Evolutionary conservation across 352 stramenopile species (phyloP), one percentile per base, ranked within the genome.

Genomic region (Pythium chondricola): DNA sequence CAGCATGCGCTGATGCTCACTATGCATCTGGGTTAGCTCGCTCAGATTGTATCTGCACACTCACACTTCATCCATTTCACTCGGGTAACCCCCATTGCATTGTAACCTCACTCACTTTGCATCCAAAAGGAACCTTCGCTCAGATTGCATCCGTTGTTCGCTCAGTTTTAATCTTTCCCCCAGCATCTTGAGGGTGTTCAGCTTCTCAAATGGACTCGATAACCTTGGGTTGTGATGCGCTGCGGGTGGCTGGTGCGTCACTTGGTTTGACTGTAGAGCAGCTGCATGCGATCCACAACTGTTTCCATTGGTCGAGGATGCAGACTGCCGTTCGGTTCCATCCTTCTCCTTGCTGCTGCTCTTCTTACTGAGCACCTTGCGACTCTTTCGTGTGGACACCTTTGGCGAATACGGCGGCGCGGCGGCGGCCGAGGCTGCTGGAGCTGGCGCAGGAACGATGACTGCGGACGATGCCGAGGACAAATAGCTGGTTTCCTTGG

Each of bases 131-230:
- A n/a, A n/a, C n/a, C n/a, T n/a, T n/a, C n/a, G n/a, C n/a, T n/a
- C n/a, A n/a, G n/a, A n/a, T n/a, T n/a, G n/a, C n/a, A n/a, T n/a
- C n/a, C n/a, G n/a, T n/a, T n/a, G n/a, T n/a, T n/a, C n/a, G n/a
- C n/a, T n/a, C n/a, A n/a, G n/a, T n/a, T n/a, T n/a, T n/a, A n/a
- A n/a, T n/a, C n/a, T n/a, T n/a, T 89, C 81, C 20, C 89, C 55
- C 10, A 92, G 54, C 42, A 90, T 59, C 65, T 92, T 90, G 26
- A 92, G 63, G 31, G 81, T 92, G 48, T 92, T 90, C 9, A 92
- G 71, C 58, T 92, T 92, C 49, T 92, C 80, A 50, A 92, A 92
- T 5, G 79, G 74, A 38, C 71, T 87, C 24, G 25, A 46, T 31
- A 30, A 8, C 14, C 8, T 14, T 39, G 27, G 14, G 20, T 4